Evolutionary conservation across 75 land plant genomes (phyloP).

Genomic region (Pinus albicaulis): DNA sequence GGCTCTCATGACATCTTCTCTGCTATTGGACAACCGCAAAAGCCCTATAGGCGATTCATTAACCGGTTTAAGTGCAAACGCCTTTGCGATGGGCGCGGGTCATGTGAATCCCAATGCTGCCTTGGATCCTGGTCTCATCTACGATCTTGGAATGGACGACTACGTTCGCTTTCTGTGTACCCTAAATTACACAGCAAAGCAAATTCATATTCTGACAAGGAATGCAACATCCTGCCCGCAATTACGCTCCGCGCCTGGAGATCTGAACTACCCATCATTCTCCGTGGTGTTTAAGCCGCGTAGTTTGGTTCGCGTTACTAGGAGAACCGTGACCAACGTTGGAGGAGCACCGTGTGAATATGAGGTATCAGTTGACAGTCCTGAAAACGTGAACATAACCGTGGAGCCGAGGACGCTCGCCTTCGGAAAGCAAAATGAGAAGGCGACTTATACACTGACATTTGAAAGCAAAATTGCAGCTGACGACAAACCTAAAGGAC

Average conservation of each 20-base stretch:
- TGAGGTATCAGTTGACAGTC: conserved; percentile 10
- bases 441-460: conserved; percentile 16
- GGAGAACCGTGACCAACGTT: neutral
- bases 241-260: neutral
- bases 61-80: conserved; percentile 7
- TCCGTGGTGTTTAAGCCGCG: conserved; percentile 4
- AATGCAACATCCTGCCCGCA: neutral
- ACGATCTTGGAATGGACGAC: conserved; percentile 14
- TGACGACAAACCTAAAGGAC: too few species aligned
- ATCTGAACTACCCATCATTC: conserved; percentile 52
- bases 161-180: conserved; percentile 25
- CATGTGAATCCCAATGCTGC: conserved; percentile 11
- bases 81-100: conserved; percentile 22
- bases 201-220: conserved; percentile 7
- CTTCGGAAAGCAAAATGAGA: conserved; percentile 21
- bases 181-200: neutral
- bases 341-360: conserved; percentile 11
- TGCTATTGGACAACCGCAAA: neutral
- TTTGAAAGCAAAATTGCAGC: neutral
- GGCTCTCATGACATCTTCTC: conserved; percentile 31
- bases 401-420: conserved; percentile 26
- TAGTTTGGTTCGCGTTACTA: too few species aligned
- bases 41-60: neutral
- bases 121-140: conserved; percentile 15
- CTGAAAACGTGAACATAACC: conserved; percentile 15